Base-by-base conservation (phyloP, 345 rosid species). In the Bretschneidera sinensis region DNA sequence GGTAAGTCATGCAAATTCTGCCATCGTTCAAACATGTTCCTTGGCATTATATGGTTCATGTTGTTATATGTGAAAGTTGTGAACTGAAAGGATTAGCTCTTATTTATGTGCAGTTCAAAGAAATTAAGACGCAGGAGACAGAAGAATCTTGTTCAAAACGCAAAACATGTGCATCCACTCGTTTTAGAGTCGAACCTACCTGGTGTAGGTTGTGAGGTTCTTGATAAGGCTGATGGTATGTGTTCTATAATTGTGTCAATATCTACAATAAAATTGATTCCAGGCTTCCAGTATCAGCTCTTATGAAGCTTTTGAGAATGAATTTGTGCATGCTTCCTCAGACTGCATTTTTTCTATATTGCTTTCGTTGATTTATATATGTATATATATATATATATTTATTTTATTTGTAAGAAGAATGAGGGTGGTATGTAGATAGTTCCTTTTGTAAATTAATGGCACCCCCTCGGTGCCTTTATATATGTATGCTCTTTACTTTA, bases 201-300 rank as follows among this genome's bases (percentile, higher is more conserved):
- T 19, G 43, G 64, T 35, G 79, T 78, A 28, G 84, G 67, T 66
- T 67, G 76, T 56, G 76, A 78, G 62, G 78, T 81, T 68, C 78
- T 71, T 57, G 90, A 82, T 61, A 88, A 79, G 71, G 73, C 78
- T 70, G 82, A 79, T 24, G 89, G 92, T 88, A 84, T 51, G 76
- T 66, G 35, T 39, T 52, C 51, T 45, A 6, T 55, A 10, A 24
- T 24, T 17, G 1, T 48, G 22, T 48, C 52, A 48, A 3, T 59
- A 21, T 53, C 6, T 48, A 15, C 17, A 20, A 21, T 50, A 7
- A 49, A 34, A 48, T 57, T 48, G 54, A 58, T 61, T 33, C 43
- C 17, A 33, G 24, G 31, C 49, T 60, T 67, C 33, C 33, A n/a
- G 10, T 49, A 21, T 15, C 20, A 9, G 43, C 43, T 48, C 52